phyloP scores from a whole-genome alignment of 352 stramenopile genomes.

The Globisporangium megalacanthum region DNA sequence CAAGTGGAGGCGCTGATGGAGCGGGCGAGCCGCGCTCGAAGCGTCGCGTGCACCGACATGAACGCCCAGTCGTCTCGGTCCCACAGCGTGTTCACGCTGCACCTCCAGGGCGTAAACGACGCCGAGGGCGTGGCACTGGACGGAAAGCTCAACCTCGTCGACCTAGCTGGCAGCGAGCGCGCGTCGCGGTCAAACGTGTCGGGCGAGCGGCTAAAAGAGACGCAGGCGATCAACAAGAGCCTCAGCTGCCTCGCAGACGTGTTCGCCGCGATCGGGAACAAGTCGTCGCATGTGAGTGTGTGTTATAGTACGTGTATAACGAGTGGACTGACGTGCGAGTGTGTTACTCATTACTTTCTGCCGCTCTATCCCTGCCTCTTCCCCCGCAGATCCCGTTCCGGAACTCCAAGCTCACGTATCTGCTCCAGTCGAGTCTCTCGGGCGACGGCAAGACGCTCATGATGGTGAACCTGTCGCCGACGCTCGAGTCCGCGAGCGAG shows the following conservation, averaged over 20 bases:
- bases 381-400: constrained; percentile 90
- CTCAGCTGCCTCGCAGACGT: constrained; percentile 98
- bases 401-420: constrained; percentile 98
- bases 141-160: constrained; percentile 72
- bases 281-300: constrained; percentile 87
- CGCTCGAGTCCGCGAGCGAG: constrained; percentile 91
- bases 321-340: neutral
- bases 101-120: constrained; percentile 83
- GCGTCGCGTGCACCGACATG: constrained; percentile 93
- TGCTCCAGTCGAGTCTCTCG: constrained; percentile 96
- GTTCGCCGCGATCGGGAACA: constrained; percentile 95
- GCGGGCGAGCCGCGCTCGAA: constrained; percentile 51
- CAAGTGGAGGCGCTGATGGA: constrained; percentile 82
- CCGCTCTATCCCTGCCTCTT: neutral
- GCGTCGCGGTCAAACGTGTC: constrained; percentile 83
- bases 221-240: constrained; percentile 99
- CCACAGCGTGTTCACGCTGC: constrained; percentile 79
- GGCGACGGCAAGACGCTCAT: constrained; percentile 99
- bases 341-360: neutral
- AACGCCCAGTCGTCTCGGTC: constrained; percentile 77
- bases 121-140: constrained; percentile 54
- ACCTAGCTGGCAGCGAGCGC: constrained; percentile 79
- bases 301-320: too few relatives aligned
- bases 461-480: constrained; percentile 98
- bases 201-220: constrained; percentile 93